Evolutionary conservation across 441 rosid genomes (phyloP), one percentile per base, ranked within the genome.

Genomic region (Populus hybrid): DNA sequence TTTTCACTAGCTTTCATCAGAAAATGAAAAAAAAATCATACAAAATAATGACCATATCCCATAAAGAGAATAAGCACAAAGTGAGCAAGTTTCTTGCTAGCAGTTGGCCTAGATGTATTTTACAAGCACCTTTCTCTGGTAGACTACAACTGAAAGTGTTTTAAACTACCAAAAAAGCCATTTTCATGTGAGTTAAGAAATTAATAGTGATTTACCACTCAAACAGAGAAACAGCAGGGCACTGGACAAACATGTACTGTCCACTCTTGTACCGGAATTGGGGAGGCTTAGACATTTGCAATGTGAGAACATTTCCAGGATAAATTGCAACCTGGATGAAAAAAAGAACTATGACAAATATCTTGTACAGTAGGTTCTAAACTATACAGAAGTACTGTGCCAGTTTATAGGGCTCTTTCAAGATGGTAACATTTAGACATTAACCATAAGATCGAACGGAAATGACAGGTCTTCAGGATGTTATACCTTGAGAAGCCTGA

Each of bases 211-310:
- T 89, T 82, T 79, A 93, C 99, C 99, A 96, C 83, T 96, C 98
- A 75, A 94, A 94, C 56, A 93, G 86, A 79, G 99, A 96, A 83
- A 96, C 92, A 16, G 83, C 74, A 64, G 98, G 98, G 83, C 99
- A 96, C 77, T 93, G 97, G 42, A 96, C 89, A 80, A 94, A 96
- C 84, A 96, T 92, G 85, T 96, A 96, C 73, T 96, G 99, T 79
- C 98, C 99, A 42, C 99, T 96, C 85, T 82, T 94, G 87, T 93
- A 92, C 78, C 92, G 92, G 80, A 93, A 94, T 66, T 96, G 95
- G 42, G 86, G 84, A 75, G 98, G 99, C 90, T 93, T 97, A 65
- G 98, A 92, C 97, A 93, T 93, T 80, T 87, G 83, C 81, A 97
- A 76, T 82, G 94, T 93, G 76, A 97, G 94, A 56, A 93, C 99